A percentile compares a stretch with the other conserved stretches of the same genome.
Conservation (phyloP, 2,329 filamentous ascomycete genomes). For the Colletotrichum coccodes region DNA sequence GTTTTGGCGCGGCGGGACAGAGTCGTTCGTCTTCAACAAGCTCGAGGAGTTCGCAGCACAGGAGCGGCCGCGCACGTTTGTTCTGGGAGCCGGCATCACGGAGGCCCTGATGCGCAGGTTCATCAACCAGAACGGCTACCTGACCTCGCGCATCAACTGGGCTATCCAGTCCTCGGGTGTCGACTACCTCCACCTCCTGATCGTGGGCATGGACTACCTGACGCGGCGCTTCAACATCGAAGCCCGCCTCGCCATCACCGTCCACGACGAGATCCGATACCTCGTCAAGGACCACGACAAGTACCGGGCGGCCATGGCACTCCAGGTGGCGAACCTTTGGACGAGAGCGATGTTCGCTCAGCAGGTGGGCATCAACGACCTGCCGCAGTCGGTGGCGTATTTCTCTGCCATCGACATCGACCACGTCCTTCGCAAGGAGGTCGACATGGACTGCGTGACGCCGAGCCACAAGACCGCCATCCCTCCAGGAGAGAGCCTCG, state of each 20-base stretch:
- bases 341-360: constrained; percentile 97
- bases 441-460: constrained; percentile 97
- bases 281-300: constrained; percentile 86
- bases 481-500: constrained; percentile 84
- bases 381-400: constrained; percentile 93
- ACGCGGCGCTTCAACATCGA: constrained; percentile 85
- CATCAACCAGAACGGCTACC: constrained; percentile 88
- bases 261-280: constrained; percentile 98
- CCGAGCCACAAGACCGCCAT: constrained; percentile 85
- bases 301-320: constrained; percentile 89
- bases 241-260: constrained; percentile 89
- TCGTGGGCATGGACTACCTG: constrained; percentile 95
- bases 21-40: constrained; percentile 98
- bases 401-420: constrained; percentile 97
- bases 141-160: constrained; percentile 98
- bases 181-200: constrained; percentile 94
- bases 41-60: constrained; percentile 98
- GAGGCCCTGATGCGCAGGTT: constrained; percentile 92
- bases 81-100: constrained; percentile 93
- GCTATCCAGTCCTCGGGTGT: constrained; percentile 97
- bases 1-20: constrained; percentile 96
- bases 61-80: constrained; percentile 88
- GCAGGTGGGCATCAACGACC: constrained; percentile 94
- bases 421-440: constrained; percentile 94
- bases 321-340: constrained; percentile 96